A percentile compares a stretch with the other conserved stretches of the same genome.
Conservation (phyloP, 768 basidiomycete genomes). For the Dendrothele bispora region DNA sequence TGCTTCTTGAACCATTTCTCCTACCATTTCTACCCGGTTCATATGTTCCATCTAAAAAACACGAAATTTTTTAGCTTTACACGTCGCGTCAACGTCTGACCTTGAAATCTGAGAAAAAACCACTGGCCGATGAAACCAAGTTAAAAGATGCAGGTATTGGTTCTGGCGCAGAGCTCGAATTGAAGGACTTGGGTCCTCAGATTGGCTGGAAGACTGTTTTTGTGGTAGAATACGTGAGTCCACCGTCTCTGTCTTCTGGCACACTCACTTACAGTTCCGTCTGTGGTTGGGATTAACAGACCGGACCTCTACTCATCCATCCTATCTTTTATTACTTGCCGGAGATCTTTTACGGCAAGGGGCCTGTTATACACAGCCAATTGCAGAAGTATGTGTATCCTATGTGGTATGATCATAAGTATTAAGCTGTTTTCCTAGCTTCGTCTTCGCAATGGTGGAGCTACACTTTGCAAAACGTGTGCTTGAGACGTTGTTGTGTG, state of each 20-base stretch:
- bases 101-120: slow-evolving; percentile 57
- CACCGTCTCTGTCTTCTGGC: neutral
- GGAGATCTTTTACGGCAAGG: slow-evolving; percentile 64
- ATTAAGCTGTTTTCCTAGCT: slow-evolving; percentile 46
- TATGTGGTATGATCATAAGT: too few relatives aligned
- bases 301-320: too few relatives aligned
- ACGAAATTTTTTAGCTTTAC: slow-evolving; percentile 62
- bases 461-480: slow-evolving; percentile 92
- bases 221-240: slow-evolving; percentile 89
- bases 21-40: too few relatives aligned
- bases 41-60: too few relatives aligned
- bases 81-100: slow-evolving; percentile 72
- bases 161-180: slow-evolving; percentile 62
- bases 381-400: slow-evolving; percentile 72
- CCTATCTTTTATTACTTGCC: slow-evolving; percentile 80
- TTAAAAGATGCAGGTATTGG: slow-evolving; percentile 56
- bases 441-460: slow-evolving; percentile 73
- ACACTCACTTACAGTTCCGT: too few relatives aligned
- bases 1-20: too few relatives aligned
- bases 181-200: slow-evolving; percentile 93
- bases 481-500: slow-evolving; percentile 87
- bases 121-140: slow-evolving; percentile 62
- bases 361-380: slow-evolving; percentile 70
- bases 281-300: too few relatives aligned
- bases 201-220: slow-evolving; percentile 88